Base-by-base conservation (phyloP, 1,284 basidiomycete species). In the Coniophora puteana region DNA sequence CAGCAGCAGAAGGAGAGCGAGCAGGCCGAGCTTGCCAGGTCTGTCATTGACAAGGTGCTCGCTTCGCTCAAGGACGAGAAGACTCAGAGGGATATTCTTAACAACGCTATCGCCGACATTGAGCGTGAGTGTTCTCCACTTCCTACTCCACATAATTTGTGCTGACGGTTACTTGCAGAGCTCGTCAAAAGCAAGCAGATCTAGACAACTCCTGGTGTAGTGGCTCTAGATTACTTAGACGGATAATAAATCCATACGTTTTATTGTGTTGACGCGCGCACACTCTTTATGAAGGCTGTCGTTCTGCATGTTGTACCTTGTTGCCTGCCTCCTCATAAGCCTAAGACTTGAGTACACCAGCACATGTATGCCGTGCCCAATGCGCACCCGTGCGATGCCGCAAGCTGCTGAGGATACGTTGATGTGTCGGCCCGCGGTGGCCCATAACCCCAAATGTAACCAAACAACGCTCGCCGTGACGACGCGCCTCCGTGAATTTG, bases 1-100 rank as follows among this genome's bases (percentile, higher is more conserved):
- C 93, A 96, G 62, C 91, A 94, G 67, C 77, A 85, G 63, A 93
- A 96, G 72, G 94, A 99, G 77, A 87, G 78, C 58, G 93, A 99
- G 74, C 96, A 99, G 79, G 75, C 80, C 25, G 86, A 91, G 41
- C 83, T 99, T 41, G 87, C 93, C 50, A 85, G 88, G 75, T 71
- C 76, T 43, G 86, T 99, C 59, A 88, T 95, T 55, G 78, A 80
- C 52, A 92, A 89, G 65, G 92, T 98, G 40, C 72, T 91, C 54
- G 80, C 85, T 58, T 76, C 76, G 55, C 69, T 99, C 52, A 74
- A 78, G 63, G 93, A 98, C 57, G 89, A 94, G 61, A 96, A 91
- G 77, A 83, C 87, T 45, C 94, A 95, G 77, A 89, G 83, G 68
- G 92, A 96, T 44, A 84, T 99, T 58, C 76, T 99, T 48, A 65